These are phyloP conservation scores for Fusarium sulawesiense DNA, from an alignment of 2,329 filamentous ascomycete genomes.

Conservation along the genomic window DNA sequence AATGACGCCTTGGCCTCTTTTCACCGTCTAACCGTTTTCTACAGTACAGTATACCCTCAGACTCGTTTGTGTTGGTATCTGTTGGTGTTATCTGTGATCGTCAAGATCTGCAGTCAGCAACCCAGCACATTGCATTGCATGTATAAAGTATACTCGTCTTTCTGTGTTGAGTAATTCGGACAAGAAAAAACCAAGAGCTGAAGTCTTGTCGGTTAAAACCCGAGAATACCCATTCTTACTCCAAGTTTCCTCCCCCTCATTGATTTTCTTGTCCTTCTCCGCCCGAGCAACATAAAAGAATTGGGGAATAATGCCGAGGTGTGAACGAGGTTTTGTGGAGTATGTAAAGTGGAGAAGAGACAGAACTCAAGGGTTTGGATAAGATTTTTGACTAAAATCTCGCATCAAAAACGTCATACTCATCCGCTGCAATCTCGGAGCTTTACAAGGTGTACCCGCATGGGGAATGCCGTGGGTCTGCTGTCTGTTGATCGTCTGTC, in stretches of 20 bases:
- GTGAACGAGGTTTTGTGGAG: slow-evolving; percentile 14
- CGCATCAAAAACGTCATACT: slow-evolving; percentile 20
- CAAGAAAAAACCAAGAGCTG: neutral
- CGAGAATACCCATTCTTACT: slow-evolving; percentile 28
- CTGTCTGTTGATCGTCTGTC: neutral
- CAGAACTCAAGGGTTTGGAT: neutral
- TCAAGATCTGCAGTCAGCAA: neutral
- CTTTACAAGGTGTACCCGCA: neutral
- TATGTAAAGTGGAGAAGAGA: slow-evolving; percentile 1
- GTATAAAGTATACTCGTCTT: too few species aligned
- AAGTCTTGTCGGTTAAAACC: slow-evolving; percentile 2
- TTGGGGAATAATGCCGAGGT: slow-evolving; percentile 32
- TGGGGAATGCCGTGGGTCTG: slow-evolving; percentile 1
- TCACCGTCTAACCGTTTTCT: slow-evolving; percentile 3
- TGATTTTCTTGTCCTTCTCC: neutral
- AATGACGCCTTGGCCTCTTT: slow-evolving; percentile 8
- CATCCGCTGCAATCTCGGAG: slow-evolving; percentile 3
- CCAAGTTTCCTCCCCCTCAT: slow-evolving; percentile 21
- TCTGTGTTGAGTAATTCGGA: too few species aligned
- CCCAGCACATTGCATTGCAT: neutral
- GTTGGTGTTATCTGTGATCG: neutral
- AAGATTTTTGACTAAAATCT: slow-evolving; percentile 19
- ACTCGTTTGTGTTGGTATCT: neutral
- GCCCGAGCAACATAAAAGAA: slow-evolving; percentile 18
- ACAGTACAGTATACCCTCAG: neutral